Base-by-base conservation (phyloP, 2,329 filamentous ascomycete species). In the Pseudocercospora macadamiae region DNA sequence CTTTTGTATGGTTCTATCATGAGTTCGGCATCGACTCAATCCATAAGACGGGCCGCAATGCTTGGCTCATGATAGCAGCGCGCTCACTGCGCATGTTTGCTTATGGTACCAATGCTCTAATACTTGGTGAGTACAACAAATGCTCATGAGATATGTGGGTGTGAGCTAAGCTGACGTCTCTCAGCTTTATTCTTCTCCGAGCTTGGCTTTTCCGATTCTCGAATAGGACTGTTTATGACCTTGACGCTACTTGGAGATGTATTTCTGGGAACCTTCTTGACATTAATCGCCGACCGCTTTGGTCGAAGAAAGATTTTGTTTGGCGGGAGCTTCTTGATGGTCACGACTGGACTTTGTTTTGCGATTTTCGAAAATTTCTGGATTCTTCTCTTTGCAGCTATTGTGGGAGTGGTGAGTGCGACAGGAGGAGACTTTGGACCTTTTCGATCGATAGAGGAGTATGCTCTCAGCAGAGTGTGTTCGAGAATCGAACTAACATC, bases 401-500 rank as follows among this genome's bases (percentile, higher is more conserved):
- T 74, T 3, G 55, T 70, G n/a, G 71, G 71, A 7, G 68, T 73
- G 2, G 65, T 73, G 30, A 70, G 67, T 28, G 67, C 70, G 2
- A 71, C 69, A 2, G 86, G 86, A 5, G 82, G 84, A 14, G 87
- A 89, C 64, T 87, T 89, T 68, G 87, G 86, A 0, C 86, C 87
- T 0, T 89, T 89, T 64, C 77, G 86, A 34, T 84, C 84, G 3
- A 83, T 89, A 28, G 87, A 89, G 68, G 86, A 89, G 75, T 61
- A 25, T 21, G 59, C 18, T 10, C 18, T 14, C 2, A 23, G 6
- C 23, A 7, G 16, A 39, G 21, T 8, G 34, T 16, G n/a, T 44
- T 9, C 2, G 16, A 28, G 14, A 34, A n/a, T 8, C 10, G 19
- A 8, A 19, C 59, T 62, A 23, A 62, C 18, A 42, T 12, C 14